A percentile compares a stretch with the other conserved stretches of the same genome.
These are phyloP conservation scores for Auricularia cornea DNA, from an alignment of 768 basidiomycete species.

Conservation along the genomic window DNA sequence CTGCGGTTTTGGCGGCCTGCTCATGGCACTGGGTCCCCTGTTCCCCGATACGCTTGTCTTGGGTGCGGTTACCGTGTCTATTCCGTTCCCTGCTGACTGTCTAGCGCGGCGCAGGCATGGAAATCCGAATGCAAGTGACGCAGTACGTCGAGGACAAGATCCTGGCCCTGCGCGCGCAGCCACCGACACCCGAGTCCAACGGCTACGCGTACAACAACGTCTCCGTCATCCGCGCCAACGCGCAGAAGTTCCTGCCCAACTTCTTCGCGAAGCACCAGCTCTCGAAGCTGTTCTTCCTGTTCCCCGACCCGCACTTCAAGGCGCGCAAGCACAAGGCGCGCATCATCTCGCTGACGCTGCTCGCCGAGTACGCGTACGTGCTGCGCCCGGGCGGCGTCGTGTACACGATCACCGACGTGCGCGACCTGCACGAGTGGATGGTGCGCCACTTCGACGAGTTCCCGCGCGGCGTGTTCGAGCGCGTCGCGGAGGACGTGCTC, in stretches of 20 bases:
- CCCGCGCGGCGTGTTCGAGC: conserved; percentile 63
- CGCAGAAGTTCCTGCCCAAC: conserved; percentile 98
- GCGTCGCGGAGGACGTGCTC: conserved; percentile 65
- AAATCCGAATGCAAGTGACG: conserved; percentile 93
- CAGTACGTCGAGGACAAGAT: conserved; percentile 95
- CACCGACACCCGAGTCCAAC: conserved; percentile 18
- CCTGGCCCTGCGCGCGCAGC: conserved; percentile 59
- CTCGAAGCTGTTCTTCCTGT: conserved; percentile 92
- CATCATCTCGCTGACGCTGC: conserved; percentile 94
- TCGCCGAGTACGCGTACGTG: conserved; percentile 95
- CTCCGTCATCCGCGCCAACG: conserved; percentile 89
- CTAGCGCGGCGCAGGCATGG: conserved; percentile 59
- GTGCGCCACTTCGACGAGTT: conserved; percentile 76
- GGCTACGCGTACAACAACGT: conserved; percentile 68
- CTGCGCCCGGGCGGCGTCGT: conserved; percentile 89
- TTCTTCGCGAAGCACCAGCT: conserved; percentile 89
- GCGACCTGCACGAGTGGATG: conserved; percentile 95
- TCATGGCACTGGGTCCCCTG: conserved; percentile 79
- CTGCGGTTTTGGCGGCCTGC: conserved; percentile 93
- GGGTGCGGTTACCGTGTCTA: conserved; percentile 44
- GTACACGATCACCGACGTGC: conserved; percentile 96
- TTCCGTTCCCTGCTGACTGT: background rate
- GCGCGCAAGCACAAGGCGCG: conserved; percentile 96
- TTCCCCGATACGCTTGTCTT: conserved; percentile 92
- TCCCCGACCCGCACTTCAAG: conserved; percentile 99